Evolutionary conservation across 768 basidiomycete genomes (phyloP), one percentile per base, ranked within the genome.

Genomic region (Kwoniella heveanensis): DNA sequence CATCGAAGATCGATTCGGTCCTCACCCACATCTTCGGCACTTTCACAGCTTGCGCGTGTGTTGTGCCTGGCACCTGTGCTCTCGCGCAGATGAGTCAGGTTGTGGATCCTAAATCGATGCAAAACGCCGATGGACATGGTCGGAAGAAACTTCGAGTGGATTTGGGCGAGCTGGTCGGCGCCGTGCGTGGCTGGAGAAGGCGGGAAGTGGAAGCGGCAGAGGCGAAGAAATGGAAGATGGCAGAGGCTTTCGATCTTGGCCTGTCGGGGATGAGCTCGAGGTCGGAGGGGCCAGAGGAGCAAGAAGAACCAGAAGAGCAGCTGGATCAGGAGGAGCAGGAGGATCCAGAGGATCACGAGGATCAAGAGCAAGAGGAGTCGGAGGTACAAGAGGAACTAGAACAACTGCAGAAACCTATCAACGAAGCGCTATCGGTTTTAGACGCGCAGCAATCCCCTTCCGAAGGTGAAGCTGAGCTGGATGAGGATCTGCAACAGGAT

Each of bases 41-140:
- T 7, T 79, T 79, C 62, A 66, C 71, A 2, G 63, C 78, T 3
- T 80, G 80, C 62, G 79, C 78, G 1, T 80, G 80, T 55, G 62
- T 55, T 22, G 59, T 63, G 7, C 65, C 68, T n/a, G 71, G 68
- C 24, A 71, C 72, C 22, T 80, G 80, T 44, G 76, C 72, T 4
- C 22, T 80, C 9, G 67, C 69, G 8, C 77, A 79, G 56, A 77
- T 79, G 77, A 64, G 69, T 24, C 57, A 69, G 39, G 17, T 77
- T 36, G 73, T 72, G n/a, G 48, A 67, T 49, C 60, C 52, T 17
- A 70, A 68, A 37, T 44, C 65, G 17, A 54, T 74, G 52, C 61
- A 64, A 50, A 55, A 39, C 19, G 44, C 48, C 8, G n/a, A 36
- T 32, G 47, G 48, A 26, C 60, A 57, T 26, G 67, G 65, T 70